A percentile compares a stretch with the other conserved stretches of the same genome.
These are phyloP conservation scores for Pseudohyphozyma bogoriensis DNA, from an alignment of 768 basidiomycete species.

Conservation along the genomic window DNA sequence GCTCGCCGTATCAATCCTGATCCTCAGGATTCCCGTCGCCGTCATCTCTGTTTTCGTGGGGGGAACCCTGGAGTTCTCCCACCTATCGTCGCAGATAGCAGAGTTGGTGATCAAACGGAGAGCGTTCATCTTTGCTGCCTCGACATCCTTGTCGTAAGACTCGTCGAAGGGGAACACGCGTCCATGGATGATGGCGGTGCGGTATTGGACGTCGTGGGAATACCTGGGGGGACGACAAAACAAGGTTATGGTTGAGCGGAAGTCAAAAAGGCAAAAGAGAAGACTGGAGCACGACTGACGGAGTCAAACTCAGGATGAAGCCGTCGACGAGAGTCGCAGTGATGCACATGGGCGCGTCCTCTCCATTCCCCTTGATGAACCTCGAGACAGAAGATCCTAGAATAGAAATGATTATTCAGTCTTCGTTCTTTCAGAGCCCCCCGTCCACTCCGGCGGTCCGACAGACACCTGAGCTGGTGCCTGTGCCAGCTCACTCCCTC, in stretches of 20 bases:
- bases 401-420: background rate
- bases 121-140: background rate
- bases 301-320: background rate
- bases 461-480: no score
- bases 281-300: background rate
- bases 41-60: background rate
- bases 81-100: background rate
- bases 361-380: constrained; percentile 1
- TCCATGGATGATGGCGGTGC: background rate
- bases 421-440: no score
- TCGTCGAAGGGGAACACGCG: background rate
- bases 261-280: background rate
- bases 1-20: background rate
- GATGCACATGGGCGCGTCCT: background rate
- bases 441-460: no score
- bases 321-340: background rate
- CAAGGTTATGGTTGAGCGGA: no score
- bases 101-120: background rate
- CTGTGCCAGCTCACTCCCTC: no score
- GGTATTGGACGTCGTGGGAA: constrained; percentile 1
- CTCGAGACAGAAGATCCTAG: background rate
- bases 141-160: background rate
- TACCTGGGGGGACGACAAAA: no score
- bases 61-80: background rate
- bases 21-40: background rate